Conservation (phyloP, 352 stramenopile species). For the Phytophthora podocarpi region DNA sequence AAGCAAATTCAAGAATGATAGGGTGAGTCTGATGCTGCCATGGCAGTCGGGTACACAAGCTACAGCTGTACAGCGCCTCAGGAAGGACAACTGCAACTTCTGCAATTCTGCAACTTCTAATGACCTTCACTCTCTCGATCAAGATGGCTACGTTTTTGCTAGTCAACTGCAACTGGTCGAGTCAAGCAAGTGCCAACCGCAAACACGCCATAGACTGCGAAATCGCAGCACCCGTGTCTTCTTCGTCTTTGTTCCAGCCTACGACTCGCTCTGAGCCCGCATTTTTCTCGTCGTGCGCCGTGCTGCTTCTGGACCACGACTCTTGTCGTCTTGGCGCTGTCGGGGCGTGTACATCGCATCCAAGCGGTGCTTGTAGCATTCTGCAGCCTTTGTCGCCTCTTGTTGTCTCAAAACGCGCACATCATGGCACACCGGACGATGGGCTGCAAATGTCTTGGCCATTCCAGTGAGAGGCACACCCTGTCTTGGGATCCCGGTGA, state of each 20-base stretch:
- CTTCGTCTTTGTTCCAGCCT: not conserved
- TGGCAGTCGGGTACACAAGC: too few species aligned
- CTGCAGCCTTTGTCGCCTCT: slow-evolving; percentile 50
- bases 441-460: slow-evolving; percentile 47
- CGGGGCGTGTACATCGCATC: slow-evolving; percentile 18
- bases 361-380: slow-evolving; percentile 45
- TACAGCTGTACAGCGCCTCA: not conserved
- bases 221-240: slow-evolving; percentile 28
- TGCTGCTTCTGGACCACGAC: not conserved
- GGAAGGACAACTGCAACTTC: slow-evolving; percentile 9
- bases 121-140: slow-evolving; percentile 21
- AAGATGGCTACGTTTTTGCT: slow-evolving; percentile 14
- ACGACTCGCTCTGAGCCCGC: not conserved
- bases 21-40: too few species aligned
- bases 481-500: slow-evolving; percentile 44
- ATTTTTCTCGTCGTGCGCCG: not conserved
- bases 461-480: slow-evolving; percentile 54
- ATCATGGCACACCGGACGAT: slow-evolving; percentile 47
- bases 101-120: slow-evolving; percentile 24
- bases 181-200: too few species aligned
- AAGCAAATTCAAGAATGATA: slow-evolving; percentile 26
- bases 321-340: too few species aligned
- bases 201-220: slow-evolving; percentile 26
- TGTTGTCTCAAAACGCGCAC: slow-evolving; percentile 50
- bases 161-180: not conserved